Conservation (phyloP, 495 filamentous ascomycete genomes). For the Hypoxylon perforatum region DNA sequence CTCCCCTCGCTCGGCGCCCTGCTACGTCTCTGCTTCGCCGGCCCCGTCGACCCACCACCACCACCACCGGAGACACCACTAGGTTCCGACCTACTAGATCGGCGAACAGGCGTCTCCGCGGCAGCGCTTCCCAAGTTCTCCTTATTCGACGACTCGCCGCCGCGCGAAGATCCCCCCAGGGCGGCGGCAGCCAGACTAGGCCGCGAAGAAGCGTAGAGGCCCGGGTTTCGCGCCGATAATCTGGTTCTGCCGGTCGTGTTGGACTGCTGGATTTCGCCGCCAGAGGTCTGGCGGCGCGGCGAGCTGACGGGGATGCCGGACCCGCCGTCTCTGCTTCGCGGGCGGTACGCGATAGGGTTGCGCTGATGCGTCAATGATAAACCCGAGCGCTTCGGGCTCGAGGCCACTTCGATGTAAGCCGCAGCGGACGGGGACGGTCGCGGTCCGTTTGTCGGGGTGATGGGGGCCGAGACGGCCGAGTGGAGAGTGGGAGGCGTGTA, state of each 20-base stretch:
- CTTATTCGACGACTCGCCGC: slow-evolving; percentile 44
- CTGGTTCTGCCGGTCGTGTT: slow-evolving; percentile 49
- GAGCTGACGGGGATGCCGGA: slow-evolving; percentile 47
- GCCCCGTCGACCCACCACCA: slow-evolving; percentile 11
- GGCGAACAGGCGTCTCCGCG: slow-evolving; percentile 20
- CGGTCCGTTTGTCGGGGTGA: slow-evolving; percentile 60
- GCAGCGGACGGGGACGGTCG: slow-evolving; percentile 49
- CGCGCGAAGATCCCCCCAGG: slow-evolving; percentile 43
- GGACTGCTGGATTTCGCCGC: slow-evolving; percentile 44
- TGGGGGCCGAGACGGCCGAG: slow-evolving; percentile 55
- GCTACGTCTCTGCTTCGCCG: slow-evolving; percentile 36
- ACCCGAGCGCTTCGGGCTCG: slow-evolving; percentile 56
- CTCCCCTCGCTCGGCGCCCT: slow-evolving; percentile 44
- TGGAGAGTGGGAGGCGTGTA: slow-evolving; percentile 63
- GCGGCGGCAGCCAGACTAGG: slow-evolving; percentile 44
- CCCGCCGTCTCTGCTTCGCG: slow-evolving; percentile 58
- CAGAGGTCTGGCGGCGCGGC: slow-evolving; percentile 56
- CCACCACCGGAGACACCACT: slow-evolving; percentile 1
- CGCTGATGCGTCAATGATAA: slow-evolving; percentile 54
- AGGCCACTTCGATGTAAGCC: slow-evolving; percentile 59
- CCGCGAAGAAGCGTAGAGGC: slow-evolving; percentile 44
- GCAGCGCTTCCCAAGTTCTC: slow-evolving; percentile 36
- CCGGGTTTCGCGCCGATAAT: slow-evolving; percentile 52
- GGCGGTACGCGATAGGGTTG: slow-evolving; percentile 53
- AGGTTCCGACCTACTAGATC: slow-evolving; percentile 23